Percentiles rank a stretch among this genome's conserved stretches.
Conservation (phyloP, 176 grass and related monocot species). For the Phyllostachys edulis region DNA sequence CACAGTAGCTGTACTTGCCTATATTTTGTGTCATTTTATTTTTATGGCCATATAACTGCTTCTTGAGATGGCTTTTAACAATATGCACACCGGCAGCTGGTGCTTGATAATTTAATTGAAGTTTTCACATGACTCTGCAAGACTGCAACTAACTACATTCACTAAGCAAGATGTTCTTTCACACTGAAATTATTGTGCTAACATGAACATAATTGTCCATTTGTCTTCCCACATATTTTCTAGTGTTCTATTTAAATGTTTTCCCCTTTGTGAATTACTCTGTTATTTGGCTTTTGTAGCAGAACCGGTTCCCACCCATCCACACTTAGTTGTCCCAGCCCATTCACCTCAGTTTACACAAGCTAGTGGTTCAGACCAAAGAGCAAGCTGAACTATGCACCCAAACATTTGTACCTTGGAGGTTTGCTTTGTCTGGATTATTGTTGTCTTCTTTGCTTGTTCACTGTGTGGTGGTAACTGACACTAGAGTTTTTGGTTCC, state of each 20-base stretch:
- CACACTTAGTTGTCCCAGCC: conserved; percentile 61
- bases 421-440: conserved; percentile 36
- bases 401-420: conserved; percentile 56
- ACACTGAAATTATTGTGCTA: background rate
- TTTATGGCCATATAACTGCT: background rate
- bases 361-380: conserved; percentile 77
- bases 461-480: background rate
- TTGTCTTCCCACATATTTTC: background rate
- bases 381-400: conserved; percentile 64
- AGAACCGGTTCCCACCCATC: conserved; percentile 52
- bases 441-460: conserved; percentile 15
- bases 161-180: conserved; percentile 16
- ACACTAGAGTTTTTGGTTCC: conserved; percentile 2
- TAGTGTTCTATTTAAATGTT: background rate
- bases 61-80: background rate
- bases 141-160: background rate
- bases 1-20: background rate
- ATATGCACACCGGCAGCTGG: background rate
- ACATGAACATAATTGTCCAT: background rate
- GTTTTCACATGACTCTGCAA: background rate
- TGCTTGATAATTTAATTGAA: conserved; percentile 1
- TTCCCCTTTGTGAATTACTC: conserved; percentile 1
- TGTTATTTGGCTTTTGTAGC: conserved; percentile 40
- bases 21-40: conserved; percentile 4
- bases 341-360: conserved; percentile 77